A percentile compares a stretch with the other conserved stretches of the same genome.
Conservation (phyloP, 345 rosid species). For the Hypericum perforatum region DNA sequence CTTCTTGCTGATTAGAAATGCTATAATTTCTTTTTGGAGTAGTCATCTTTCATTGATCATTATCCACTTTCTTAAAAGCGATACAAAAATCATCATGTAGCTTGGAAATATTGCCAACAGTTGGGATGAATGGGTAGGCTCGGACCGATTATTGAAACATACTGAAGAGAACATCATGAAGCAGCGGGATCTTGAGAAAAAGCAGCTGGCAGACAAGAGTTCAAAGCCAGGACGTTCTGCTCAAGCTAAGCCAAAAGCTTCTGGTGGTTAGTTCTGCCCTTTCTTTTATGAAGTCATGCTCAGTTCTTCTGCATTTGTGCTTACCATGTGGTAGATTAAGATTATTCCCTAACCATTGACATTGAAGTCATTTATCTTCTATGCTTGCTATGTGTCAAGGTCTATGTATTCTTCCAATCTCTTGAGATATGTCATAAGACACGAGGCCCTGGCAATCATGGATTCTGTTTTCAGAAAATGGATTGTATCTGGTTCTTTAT, state of each 20-base stretch:
- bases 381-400: no score
- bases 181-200: constrained; percentile 25
- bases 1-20: background rate
- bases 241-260: constrained; percentile 23
- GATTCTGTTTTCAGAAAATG: no score
- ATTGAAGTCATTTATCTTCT: no score
- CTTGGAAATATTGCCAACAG: constrained; percentile 39
- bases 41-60: constrained; percentile 26
- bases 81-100: constrained; percentile 24
- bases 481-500: no score
- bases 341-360: no score
- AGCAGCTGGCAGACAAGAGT: constrained; percentile 18
- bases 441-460: no score
- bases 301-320: background rate
- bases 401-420: no score
- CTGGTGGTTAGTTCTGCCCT: constrained; percentile 16
- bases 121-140: constrained; percentile 31
- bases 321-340: background rate
- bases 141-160: constrained; percentile 21
- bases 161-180: constrained; percentile 22
- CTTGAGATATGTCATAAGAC: no score
- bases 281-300: background rate
- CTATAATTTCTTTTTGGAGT: no score
- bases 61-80: constrained; percentile 25
- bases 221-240: constrained; percentile 21